Conservation (phyloP, 1,139 yeast species). For the Taphrina betulina region DNA sequence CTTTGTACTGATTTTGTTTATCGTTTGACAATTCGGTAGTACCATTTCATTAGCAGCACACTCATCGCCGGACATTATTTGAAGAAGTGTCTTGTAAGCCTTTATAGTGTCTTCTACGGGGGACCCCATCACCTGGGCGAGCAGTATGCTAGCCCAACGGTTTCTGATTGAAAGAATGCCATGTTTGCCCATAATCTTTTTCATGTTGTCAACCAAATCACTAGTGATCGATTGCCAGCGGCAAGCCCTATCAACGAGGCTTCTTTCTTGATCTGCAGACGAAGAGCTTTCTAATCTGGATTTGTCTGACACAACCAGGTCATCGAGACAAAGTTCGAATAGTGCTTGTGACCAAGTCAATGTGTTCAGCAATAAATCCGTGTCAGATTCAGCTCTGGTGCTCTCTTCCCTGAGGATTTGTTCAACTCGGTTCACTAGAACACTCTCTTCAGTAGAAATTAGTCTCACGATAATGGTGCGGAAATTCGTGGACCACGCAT, state of each 20-base stretch:
- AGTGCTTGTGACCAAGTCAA: constrained; percentile 32
- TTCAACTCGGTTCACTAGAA: neutral
- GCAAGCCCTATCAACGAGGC: neutral
- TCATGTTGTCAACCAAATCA: constrained; percentile 39
- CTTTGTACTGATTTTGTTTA: constrained; percentile 58
- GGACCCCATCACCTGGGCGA: constrained; percentile 45
- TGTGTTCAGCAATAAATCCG: neutral
- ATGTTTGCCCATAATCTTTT: constrained; percentile 35
- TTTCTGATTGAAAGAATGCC: constrained; percentile 42
- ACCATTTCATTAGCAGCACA: neutral
- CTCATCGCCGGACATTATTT: constrained; percentile 19
- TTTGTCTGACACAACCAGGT: constrained; percentile 35
- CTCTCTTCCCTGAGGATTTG: neutral
- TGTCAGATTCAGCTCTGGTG: too few species aligned
- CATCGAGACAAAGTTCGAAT: constrained; percentile 38
- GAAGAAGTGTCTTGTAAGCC: constrained; percentile 36
- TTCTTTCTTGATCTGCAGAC: neutral
- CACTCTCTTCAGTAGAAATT: neutral
- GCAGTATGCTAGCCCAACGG: constrained; percentile 49
- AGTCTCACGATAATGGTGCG: constrained; percentile 5
- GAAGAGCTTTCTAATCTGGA: neutral
- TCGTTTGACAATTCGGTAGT: constrained; percentile 50
- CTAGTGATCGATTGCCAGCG: constrained; percentile 31
- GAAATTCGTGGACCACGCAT: constrained; percentile 14
- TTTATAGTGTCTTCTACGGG: constrained; percentile 40